phyloP scores from a whole-genome alignment of 805 yeast genomes.

The Starmerella apis region DNA sequence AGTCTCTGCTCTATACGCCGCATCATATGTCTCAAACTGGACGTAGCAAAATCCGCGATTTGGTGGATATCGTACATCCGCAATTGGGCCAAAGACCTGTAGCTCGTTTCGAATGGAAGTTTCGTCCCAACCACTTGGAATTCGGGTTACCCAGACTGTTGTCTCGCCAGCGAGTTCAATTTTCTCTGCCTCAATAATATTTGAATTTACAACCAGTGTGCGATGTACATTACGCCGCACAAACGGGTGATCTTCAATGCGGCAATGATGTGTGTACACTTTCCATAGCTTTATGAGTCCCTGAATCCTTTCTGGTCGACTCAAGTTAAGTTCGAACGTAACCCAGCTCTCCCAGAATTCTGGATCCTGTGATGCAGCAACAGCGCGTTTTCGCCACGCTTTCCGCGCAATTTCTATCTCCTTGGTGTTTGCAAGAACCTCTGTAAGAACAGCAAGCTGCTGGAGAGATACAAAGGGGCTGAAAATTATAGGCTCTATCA shows the following conservation, averaged over 20 bases:
- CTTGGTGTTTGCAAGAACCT: not conserved
- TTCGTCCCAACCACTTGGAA: not conserved
- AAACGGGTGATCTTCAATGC: not conserved
- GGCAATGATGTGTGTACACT: not conserved
- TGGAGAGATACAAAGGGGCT: not conserved
- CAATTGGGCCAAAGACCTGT: not conserved
- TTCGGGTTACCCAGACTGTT: not conserved
- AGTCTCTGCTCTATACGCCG: not conserved
- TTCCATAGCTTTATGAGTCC: not conserved
- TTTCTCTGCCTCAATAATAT: not conserved
- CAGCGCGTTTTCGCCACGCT: not conserved
- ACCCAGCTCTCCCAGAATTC: constrained; percentile 2
- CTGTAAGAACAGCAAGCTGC: not conserved
- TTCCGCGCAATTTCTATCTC: constrained; percentile 1
- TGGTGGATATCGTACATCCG: not conserved
- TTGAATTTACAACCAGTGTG: not conserved
- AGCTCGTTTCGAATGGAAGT: not conserved
- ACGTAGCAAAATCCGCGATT: not conserved
- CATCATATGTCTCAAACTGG: not conserved
- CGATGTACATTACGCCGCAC: constrained; percentile 1
- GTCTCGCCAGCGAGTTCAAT: not conserved
- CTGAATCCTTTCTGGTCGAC: not conserved
- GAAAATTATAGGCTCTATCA: not conserved
- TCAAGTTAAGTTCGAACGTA: not conserved
- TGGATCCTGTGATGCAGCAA: too few relatives aligned